Evolutionary conservation across 176 grass and related monocot species (phyloP), one percentile per base, ranked within the genome.

Genomic region (Chrysopogon serrulatus): DNA sequence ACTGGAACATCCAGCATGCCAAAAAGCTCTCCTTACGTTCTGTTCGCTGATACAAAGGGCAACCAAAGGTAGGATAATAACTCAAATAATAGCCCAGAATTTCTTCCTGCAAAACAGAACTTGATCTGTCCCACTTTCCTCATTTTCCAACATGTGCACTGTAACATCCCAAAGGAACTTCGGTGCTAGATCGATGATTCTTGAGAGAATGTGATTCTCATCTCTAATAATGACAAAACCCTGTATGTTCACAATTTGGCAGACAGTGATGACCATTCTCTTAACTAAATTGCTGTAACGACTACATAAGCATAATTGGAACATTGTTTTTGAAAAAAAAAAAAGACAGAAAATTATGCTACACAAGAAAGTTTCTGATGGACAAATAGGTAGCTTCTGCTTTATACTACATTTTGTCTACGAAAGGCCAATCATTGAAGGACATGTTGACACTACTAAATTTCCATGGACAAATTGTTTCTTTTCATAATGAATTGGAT

Each of bases 161-260:
- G 89, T 92, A 76, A 92, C 81, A 82, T 99, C 91, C 96, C 96
- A 99, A 68, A 99, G 90, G 84, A 93, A 99, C 86, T 89, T 99
- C 3, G 93, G 87, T 41, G 96, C 89, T 42, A 99, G 91, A 65
- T 89, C 86, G 80, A 57, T 84, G 67, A 99, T 90, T 94, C 82
- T 89, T 88, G 93, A 94, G 42, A 96, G 21, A 40, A 84, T 84
- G 32, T 68, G 81, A 27, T 94, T 81, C 66, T 86, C 86, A 85
- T 99, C 96, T 88, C 87, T 92, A 63, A 96, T 91, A 80, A 99
- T 92, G 80, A 99, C 83, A 79, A 92, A 92, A 17, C 93, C 96
- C 93, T 96, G 87, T 26, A 89, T 73, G 15, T 56, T 68, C 44
- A 64, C 18, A 88, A 67, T 39, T 69, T 27, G 36, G 90, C 41